Evolutionary conservation across 768 basidiomycete species (phyloP), one percentile per base, ranked within the genome.

Genomic region (Xerocomellus amylosporus): DNA sequence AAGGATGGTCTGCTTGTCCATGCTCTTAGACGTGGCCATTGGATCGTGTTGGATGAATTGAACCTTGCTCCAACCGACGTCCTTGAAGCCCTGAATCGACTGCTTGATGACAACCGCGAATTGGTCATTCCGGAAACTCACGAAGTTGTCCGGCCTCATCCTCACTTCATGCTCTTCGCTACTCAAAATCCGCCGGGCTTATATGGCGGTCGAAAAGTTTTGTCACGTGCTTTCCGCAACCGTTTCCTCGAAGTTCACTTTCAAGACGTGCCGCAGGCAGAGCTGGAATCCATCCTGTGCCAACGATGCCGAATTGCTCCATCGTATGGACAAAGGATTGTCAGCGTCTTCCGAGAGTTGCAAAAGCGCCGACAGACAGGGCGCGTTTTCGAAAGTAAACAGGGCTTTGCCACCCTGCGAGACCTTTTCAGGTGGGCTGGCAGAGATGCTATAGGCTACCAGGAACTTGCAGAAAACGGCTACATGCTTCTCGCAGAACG

Each of bases 11-110:
- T 99, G 1, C 80, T 99, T 22, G 93, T 98, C 10, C 90, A 88
- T 45, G 96, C 97, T 5, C 78, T 99, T 19, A 85, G 94, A 30
- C 75, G 84, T 31, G 97, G 97, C 12, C 86, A 98, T 68, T 99
- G 97, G 97, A 92, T 99, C 52, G 97, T 99, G 12, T 80, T 99
- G 38, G 97, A 99, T 65, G 97, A 99, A 67, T 79, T 99, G 59
- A 99, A 99, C 70, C 76, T 99, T 39, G 97, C 97, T 5, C 97
- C 97, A 3, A 98, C 93, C 5, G 97, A 99, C 65, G 97, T 99
- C 5, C 80, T 99, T 46, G 97, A 99, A 70, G 96, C 97, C 0
- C 82, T 99, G 36, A 99, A 99, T 69, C 86, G 97, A 26, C 79
- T 99, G 8, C 80, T 99, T 30, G 97, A 99, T 68, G 97, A 99